Evolutionary conservation across 805 yeast species (phyloP), one percentile per base, ranked within the genome.

Genomic region (Maudiozyma turicensis): DNA sequence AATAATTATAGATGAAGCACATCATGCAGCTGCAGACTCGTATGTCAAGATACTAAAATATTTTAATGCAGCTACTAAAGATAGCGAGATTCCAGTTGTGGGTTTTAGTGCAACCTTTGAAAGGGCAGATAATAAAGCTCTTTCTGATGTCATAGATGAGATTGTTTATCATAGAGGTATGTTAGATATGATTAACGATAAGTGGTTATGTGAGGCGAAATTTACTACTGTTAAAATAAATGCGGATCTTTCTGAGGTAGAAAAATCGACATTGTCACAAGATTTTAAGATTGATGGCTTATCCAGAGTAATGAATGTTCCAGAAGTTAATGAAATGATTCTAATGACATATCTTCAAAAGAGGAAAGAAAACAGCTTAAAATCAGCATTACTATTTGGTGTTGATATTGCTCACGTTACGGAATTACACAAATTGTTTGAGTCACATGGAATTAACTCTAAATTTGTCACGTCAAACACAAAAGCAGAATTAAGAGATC

Each of bases 61-160:
- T 58, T 87, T 90, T 57, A 69, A 70, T 0, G 82, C 82, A 3
- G 53, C 58, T 34, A 53, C 59, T 1, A 54, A 67, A 0, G 61
- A 69, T 0, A 68, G 78, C 49, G 66, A 67, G 0, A 71, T 82
- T 1, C 76, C 80, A 1, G 77, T 87, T 0, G 70, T 87, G 13
- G 97, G 98, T 2, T 87, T 91, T 55, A 83, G 95, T 11, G 98
- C 97, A 0, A 90, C 98, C 0, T 65, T 90, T 60, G 80, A 79
- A 56, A 67, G 98, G 49, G 77, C 78, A n/a, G 98, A 90, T 63
- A 79, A 77, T 5, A 68, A 72, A 48, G 73, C 82, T 0, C 65
- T 91, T 43, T 74, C 77, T 10, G 58, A 66, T 15, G 78, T 78
- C 0, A 80, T 88, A 64, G 91, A 90, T 55, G 75, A 84, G 50